A percentile compares a stretch with the other conserved stretches of the same genome.
Evolutionary conservation across 2,329 filamentous ascomycete genomes (phyloP).

Genomic region (Colletotrichum lupini): DNA sequence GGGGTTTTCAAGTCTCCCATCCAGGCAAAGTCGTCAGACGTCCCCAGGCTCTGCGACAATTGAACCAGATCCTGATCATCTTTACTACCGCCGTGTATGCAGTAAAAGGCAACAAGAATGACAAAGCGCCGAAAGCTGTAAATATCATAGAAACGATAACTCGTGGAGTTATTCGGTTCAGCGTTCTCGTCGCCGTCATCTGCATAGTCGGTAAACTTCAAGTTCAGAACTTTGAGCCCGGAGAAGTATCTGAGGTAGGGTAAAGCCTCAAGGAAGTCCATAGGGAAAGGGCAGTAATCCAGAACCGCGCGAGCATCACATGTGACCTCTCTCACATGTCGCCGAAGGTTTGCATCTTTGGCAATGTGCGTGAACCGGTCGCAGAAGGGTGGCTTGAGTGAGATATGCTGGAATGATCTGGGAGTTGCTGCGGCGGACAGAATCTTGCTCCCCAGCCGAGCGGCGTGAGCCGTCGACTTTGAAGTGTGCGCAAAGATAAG

Average conservation of each 20-base stretch:
- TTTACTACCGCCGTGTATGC: neutral
- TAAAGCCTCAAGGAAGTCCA: neutral
- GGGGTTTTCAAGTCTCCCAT: neutral
- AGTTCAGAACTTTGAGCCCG: neutral
- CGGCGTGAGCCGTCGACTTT: neutral
- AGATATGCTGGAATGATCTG: neutral
- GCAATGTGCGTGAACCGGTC: neutral
- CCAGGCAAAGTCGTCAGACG: neutral
- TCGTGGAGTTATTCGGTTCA: neutral
- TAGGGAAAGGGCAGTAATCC: neutral
- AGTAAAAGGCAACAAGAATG: neutral
- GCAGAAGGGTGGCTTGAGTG: neutral
- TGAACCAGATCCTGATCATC: neutral
- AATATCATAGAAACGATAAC: neutral
- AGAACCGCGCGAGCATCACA: neutral
- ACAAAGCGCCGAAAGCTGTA: neutral
- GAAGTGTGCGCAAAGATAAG: neutral
- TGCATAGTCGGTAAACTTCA: neutral
- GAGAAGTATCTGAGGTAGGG: neutral
- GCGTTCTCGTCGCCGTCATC: neutral
- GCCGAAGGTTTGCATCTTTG: neutral
- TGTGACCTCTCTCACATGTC: neutral
- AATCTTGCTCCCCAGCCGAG: neutral
- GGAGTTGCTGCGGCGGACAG: neutral
- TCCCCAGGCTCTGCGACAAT: neutral